Base-by-base conservation (phyloP, 768 basidiomycete genomes). In the Cystoderma amianthinum region DNA sequence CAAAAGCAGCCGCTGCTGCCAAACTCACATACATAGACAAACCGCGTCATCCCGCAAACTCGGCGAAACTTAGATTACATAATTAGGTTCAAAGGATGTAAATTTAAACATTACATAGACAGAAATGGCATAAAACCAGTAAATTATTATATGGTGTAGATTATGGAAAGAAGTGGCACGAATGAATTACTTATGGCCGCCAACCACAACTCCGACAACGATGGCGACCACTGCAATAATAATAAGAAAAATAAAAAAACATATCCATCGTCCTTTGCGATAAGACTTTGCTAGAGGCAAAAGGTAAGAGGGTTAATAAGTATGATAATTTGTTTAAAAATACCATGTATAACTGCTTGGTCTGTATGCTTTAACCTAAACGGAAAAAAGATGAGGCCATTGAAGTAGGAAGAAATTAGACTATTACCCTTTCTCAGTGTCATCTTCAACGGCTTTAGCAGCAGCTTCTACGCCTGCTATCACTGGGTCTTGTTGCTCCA, bases 211-310 rank as follows among this genome's bases (percentile, higher is more conserved):
- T 17, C 69, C 82, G 36, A 85, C 66, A 32, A 76, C 74, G 40
- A 82, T 59, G 1, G 67, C 87, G 36, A 86, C 59, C 47, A 85
- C 68, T 39, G 65, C 67, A 40, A 74, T 47, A 45, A 84, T 60
- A 42, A 79, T 45, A 19, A 90, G 45, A 40, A 71, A 57, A 38
- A 86, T 66, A 51, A 72, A 63, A 60, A 92, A 90, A 61, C 87
- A 93, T 63, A 85, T 85, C 85, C 85, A 89, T 45, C 89, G 80
- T 63, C 82, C 89, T 54, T 77, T 80, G 44, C 92, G 76, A 6
- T 87, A 86, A 18, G 69, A 61, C 10, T 80, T 69, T 1, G 53
- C 54, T 52, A 43, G 40, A 30, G 6, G 12, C 7, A 19, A 36
- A 36, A 9, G 7, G 35, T 51, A 20, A 53, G 44, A 38, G 36